Base-by-base conservation (phyloP, 768 basidiomycete species). In the Rhodotorula graminis region DNA sequence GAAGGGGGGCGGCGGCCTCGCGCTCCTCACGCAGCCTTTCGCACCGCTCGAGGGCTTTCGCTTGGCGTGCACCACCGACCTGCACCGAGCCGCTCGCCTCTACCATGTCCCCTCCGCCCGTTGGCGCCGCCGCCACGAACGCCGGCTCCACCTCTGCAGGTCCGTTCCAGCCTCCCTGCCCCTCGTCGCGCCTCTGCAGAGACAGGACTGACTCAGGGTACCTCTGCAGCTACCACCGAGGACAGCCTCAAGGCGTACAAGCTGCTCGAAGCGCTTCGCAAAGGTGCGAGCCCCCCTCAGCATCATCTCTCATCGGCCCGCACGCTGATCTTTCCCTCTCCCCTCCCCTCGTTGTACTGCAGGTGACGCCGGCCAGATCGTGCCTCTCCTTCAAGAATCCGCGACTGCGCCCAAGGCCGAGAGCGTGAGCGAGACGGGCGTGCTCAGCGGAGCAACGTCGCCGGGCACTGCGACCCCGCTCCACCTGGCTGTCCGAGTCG, bases 311-410 rank as follows among this genome's bases (percentile, higher is more conserved):
- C 53, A 55, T 55, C 53, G 29, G 4, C n/a, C 53, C 9, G 29
- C 53, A 46, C n/a, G 50, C 70, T 47, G 52, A 57, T 15, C 23
- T 19, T 23, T n/a, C 55, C 42, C 19, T 27, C 10, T 19, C n/a
- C n/a, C 18, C 12, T 44, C 37, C 8, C 25, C 1, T 73, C 78
- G 27, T 67, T 76, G 40, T 16, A n/a, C 14, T 14, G 76, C 79
- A 37, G 81, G 81, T 59, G 77, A 82, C 64, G 53, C 25, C 14
- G 21, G 27, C 6, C n/a, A 65, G 44, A 56, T 82, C 21, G 73
- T 77, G 14, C 79, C 80, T 3, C 80, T 81, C 71, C 62, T 82
- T 18, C 76, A 78, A 25, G 79, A 81, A n/a, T 62, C 71, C 14
- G 70, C 72, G 16, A 47, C 25, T 25, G 56, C 80, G 9, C 72